phyloP scores from a whole-genome alignment of 73 alveolate species.

The Paramecium primaurelia region DNA sequence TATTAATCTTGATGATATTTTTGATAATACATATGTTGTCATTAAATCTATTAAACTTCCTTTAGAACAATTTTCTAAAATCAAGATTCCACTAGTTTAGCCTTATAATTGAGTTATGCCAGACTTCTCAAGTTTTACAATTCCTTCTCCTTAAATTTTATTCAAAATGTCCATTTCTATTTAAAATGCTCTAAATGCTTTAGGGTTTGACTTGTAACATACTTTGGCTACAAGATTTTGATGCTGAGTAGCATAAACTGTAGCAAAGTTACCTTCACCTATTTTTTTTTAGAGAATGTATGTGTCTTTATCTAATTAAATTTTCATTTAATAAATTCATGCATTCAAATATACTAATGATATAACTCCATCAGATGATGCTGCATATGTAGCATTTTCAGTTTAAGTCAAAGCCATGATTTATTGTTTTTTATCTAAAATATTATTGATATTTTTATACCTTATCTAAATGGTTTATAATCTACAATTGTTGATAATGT shows the following conservation, averaged over 20 bases:
- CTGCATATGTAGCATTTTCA: slow-evolving; percentile 46
- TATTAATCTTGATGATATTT: not conserved
- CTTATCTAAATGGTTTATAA: slow-evolving; percentile 28
- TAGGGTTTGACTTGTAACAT: not conserved
- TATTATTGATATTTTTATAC: not conserved
- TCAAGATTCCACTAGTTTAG: slow-evolving; percentile 8
- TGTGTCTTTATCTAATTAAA: slow-evolving; percentile 18
- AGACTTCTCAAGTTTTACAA: not conserved
- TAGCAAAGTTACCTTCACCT: slow-evolving; percentile 38
- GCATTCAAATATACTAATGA: slow-evolving; percentile 44
- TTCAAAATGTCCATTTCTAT: not conserved
- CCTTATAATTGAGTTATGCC: not conserved
- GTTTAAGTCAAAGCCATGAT: not conserved
- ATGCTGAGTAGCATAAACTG: slow-evolving; percentile 1
- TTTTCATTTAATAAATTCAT: not conserved
- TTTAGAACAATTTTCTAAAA: slow-evolving; percentile 44
- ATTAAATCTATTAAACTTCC: slow-evolving; percentile 54
- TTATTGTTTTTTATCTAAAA: not conserved
- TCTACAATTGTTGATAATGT: not conserved
- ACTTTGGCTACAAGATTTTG: slow-evolving; percentile 10
- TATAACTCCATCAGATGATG: slow-evolving; percentile 39
- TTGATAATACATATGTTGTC: not conserved
- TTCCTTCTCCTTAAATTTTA: not conserved
- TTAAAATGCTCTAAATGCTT: not conserved
- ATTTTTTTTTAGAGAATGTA: not conserved